Conservation (phyloP, 78 protist species). For the Dictyostelium citrinum region DNA sequence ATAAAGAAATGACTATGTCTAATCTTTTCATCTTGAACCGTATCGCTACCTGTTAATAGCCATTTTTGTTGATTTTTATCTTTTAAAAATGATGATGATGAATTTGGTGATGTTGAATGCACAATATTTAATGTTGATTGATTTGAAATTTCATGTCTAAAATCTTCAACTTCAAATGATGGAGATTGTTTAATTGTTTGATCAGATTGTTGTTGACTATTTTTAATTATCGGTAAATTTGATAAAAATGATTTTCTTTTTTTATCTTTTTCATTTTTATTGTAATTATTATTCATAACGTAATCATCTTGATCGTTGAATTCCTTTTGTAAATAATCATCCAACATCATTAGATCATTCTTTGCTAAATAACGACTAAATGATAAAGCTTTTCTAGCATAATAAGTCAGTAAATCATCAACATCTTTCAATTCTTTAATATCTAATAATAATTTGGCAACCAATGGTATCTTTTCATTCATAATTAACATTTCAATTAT, state of each 20-base stretch:
- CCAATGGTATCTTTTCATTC: slow-evolving; percentile 76
- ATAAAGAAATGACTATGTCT: slow-evolving; percentile 66
- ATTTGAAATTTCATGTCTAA: neutral
- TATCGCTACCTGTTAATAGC: slow-evolving; percentile 9
- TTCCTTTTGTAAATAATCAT: slow-evolving; percentile 28
- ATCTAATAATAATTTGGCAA: slow-evolving; percentile 21
- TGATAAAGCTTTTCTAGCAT: slow-evolving; percentile 72
- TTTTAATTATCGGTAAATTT: neutral
- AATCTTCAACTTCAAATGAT: neutral
- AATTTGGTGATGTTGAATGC: slow-evolving; percentile 4
- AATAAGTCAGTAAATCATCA: slow-evolving; percentile 20
- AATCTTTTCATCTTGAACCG: slow-evolving; percentile 32
- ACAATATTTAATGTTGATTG: neutral
- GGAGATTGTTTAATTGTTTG: neutral
- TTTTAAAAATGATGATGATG: neutral
- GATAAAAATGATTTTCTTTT: slow-evolving; percentile 9
- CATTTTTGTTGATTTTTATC: slow-evolving; percentile 11
- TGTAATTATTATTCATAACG: neutral
- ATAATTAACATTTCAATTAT: slow-evolving; percentile 75
- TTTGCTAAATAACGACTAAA: slow-evolving; percentile 42
- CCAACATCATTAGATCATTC: slow-evolving; percentile 39
- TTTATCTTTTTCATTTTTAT: neutral
- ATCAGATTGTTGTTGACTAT: neutral
- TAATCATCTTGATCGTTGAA: neutral
- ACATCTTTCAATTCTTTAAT: slow-evolving; percentile 53